Evolutionary conservation across 352 stramenopile species (phyloP), one percentile per base, ranked within the genome.

Genomic region (Pythium utonaiense): DNA sequence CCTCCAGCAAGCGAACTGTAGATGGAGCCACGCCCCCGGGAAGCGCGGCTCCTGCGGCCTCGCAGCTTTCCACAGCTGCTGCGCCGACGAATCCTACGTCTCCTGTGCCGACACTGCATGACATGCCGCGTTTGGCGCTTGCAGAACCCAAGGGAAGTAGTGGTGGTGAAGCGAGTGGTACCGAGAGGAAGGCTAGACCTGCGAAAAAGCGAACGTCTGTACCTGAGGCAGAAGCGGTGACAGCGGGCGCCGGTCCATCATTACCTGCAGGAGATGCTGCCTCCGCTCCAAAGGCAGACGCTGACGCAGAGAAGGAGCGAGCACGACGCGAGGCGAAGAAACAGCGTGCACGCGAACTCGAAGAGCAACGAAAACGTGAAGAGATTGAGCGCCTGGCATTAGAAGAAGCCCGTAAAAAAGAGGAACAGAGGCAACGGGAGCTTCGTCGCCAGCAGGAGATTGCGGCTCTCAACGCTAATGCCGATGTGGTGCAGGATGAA

Each of bases 401-500:
- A 12, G 70, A 86, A 47, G 74, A 88, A 21, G 75, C 73, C 1
- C 64, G 68, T 31, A 66, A 69, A 14, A 38, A 72, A 6, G 76
- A 88, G 27, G 77, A 90, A 25, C 73, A 77, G 47, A 48, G 55
- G 16, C 53, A 74, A 52, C 78, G 75, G 16, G 77, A 88, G 47
- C 49, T 67, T 28, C 69, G 80, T 1, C 77, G 77, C 27, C 71
- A 82, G 27, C 69, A 86, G 45, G 73, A 85, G 44, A 47, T 82
- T 9, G 75, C 73, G 8, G 77, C 64, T 13, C 57, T 91, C 14
- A 89, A 89, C 55, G 81, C 81, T 6, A 91, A 91, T 51, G 81
- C 78, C 13, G 78, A 91, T 38, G 77, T 87, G 40, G 85, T 78
- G 12, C 77, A 88, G 34, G 81, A 82, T 21, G 74, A 91, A 70